Evolutionary conservation across 2,329 filamentous ascomycete genomes (phyloP).

Genomic region (Claviceps sorghi): DNA sequence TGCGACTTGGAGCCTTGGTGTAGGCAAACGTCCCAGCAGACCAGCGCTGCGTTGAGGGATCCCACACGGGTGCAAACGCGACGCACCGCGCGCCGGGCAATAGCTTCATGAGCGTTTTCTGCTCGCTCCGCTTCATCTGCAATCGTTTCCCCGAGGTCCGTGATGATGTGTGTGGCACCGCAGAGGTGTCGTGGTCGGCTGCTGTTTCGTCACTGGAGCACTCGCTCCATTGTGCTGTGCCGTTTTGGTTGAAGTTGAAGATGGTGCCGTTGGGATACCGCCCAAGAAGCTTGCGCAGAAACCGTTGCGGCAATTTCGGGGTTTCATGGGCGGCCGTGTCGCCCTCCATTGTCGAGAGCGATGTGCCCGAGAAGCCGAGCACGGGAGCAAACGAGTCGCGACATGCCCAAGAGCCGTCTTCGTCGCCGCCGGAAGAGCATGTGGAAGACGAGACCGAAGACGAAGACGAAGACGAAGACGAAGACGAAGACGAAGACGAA

Average conservation of each 20-base stretch:
- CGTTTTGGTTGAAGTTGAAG: constrained; percentile 28
- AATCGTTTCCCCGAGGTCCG: background rate
- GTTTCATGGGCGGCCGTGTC: constrained; percentile 5
- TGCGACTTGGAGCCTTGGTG: constrained; percentile 26
- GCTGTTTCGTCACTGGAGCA: constrained; percentile 12
- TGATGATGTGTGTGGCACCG: background rate
- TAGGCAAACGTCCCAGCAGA: constrained; percentile 36
- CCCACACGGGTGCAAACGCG: constrained; percentile 34
- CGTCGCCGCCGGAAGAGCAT: background rate
- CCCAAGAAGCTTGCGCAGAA: constrained; percentile 26
- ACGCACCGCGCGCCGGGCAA: constrained; percentile 31
- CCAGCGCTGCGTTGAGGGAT: constrained; percentile 29
- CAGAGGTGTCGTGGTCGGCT: background rate
- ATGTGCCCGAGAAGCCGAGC: constrained; percentile 23
- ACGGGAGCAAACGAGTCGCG: constrained; percentile 9
- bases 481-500: background rate
- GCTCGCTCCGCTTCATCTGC: constrained; percentile 9
- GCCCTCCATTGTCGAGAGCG: constrained; percentile 19
- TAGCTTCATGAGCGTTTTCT: constrained; percentile 15
- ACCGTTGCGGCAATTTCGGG: constrained; percentile 21
- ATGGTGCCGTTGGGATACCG: constrained; percentile 31
- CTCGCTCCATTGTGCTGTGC: constrained; percentile 19
- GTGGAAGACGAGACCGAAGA: constrained; percentile 7
- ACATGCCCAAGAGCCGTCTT: background rate
- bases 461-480: constrained; percentile 2